These are phyloP conservation scores for Lodderomyces theae DNA, from an alignment of 1,139 yeast genomes.

Conservation along the genomic window DNA sequence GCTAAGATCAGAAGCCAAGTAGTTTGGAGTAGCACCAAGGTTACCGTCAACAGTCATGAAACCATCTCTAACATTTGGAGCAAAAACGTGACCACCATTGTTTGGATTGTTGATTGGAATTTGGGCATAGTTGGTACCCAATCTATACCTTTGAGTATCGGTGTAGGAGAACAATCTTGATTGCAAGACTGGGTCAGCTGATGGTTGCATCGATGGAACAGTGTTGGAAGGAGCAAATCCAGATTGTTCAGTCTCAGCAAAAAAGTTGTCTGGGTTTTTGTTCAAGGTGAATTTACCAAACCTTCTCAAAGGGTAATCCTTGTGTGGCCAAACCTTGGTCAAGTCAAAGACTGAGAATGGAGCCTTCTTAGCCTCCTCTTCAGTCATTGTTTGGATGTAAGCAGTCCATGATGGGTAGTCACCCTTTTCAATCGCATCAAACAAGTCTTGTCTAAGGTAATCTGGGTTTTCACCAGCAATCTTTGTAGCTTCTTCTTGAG, in stretches of 20 bases:
- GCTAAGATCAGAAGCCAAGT: constrained; percentile 59
- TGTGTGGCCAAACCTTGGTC: constrained; percentile 80
- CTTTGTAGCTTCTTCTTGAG: constrained; percentile 55
- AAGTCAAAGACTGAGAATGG: constrained; percentile 67
- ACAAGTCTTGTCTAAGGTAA: constrained; percentile 60
- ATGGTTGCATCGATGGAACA: constrained; percentile 80
- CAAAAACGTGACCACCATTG: constrained; percentile 35
- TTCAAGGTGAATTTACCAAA: constrained; percentile 69
- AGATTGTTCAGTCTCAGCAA: constrained; percentile 79
- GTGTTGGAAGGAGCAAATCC: constrained; percentile 83
- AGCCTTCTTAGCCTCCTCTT: constrained; percentile 56
- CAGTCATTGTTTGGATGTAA: constrained; percentile 67
- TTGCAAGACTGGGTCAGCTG: constrained; percentile 86
- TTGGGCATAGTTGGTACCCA: constrained; percentile 69
- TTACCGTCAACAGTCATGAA: constrained; percentile 80
- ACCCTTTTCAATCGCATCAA: constrained; percentile 57
- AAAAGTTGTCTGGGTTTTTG: constrained; percentile 73
- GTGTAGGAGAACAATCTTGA: constrained; percentile 82
- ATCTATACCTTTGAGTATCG: constrained; percentile 69
- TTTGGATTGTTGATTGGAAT: constrained; percentile 72
- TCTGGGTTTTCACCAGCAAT: constrained; percentile 65
- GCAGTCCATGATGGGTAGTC: constrained; percentile 62
- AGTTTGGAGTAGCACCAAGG: constrained; percentile 82
- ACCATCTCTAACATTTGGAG: constrained; percentile 84
- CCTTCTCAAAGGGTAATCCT: constrained; percentile 69